phyloP scores from a whole-genome alignment of 2,329 filamentous ascomycete genomes.

The Colletotrichum simmondsii region DNA sequence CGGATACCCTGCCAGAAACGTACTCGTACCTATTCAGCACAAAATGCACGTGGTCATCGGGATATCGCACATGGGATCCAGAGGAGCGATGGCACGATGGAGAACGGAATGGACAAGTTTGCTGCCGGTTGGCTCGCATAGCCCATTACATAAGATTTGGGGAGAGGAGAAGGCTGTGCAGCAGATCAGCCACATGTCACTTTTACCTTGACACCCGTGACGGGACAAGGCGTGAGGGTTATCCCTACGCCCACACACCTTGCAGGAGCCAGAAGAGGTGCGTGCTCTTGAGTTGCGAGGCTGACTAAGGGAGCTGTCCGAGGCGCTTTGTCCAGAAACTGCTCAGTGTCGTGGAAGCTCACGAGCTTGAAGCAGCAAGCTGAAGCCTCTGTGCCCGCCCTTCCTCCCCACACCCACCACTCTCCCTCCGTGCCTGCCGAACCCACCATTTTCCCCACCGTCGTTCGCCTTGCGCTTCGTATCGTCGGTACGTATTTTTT shows the following conservation, averaged over 20 bases:
- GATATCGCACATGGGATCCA: conserved; percentile 34
- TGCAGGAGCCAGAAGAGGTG: no score
- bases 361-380: not conserved
- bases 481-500: not conserved
- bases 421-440: not conserved
- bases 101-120: not conserved
- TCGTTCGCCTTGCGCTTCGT: conserved; percentile 17
- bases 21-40: not conserved
- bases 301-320: not conserved
- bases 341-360: not conserved
- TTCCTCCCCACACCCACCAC: not conserved
- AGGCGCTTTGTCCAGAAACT: not conserved
- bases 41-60: conserved; percentile 31
- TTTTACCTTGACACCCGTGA: no score
- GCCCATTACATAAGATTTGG: no score
- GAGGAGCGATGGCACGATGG: conserved; percentile 21
- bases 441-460: not conserved
- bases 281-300: not conserved
- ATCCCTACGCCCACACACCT: no score
- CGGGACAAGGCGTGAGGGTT: no score
- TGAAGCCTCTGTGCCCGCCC: not conserved
- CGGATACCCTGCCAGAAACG: not conserved
- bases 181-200: no score
- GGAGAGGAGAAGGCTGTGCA: no score
- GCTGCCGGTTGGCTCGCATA: not conserved